Evolutionary conservation across 148 eudicot species (phyloP), one percentile per base, ranked within the genome.

Genomic region (Rhododendron williamsianum): DNA sequence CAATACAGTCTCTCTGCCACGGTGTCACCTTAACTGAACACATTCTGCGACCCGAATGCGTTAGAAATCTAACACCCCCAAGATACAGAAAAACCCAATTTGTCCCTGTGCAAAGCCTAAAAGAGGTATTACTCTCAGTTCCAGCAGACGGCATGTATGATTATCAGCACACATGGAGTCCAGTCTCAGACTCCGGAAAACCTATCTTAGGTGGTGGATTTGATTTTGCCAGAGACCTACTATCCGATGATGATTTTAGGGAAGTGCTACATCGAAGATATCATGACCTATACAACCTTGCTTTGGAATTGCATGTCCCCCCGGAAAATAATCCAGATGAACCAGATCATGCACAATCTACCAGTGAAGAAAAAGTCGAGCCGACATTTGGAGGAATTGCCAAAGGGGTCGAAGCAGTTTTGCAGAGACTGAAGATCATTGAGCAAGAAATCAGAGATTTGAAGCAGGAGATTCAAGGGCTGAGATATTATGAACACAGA

Each of bases 391-490:
- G 88, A 84, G 99, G 99, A 46, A 94, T 97, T 82, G 99, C 99
- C 41, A 95, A 94, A 83, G 99, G 99, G 67, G 99, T 97, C 38
- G 98, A 97, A 85, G 92, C 89, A 82, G 98, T 97, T 56, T 80
- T 97, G 54, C 93, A 97, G 81, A 92, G 98, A 85, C 90, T 97
- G 11, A 94, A 93, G 91, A 95, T 97, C 86, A 97, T 97, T 9
- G 96, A 95, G 81, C 93, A 92, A 82, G 99, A 97, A 86, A 94
- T 97, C 78, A 89, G 96, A 88, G 99, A 97, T 85, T 71, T 97
- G 46, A 97, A 94, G 90, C 97, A 93, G 85, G 99, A 95, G 90
- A 95, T 97, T 78, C 98, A 97, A 90, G 99, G 99, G 84, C 88
- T 97, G 89, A 92, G 98, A 90, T 92, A 91, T 84, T 94, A 94